Percentiles rank a stretch among this genome's conserved stretches.
Evolutionary conservation across 495 filamentous ascomycete genomes (phyloP).

Genomic region (Aspergillus indologenus): DNA sequence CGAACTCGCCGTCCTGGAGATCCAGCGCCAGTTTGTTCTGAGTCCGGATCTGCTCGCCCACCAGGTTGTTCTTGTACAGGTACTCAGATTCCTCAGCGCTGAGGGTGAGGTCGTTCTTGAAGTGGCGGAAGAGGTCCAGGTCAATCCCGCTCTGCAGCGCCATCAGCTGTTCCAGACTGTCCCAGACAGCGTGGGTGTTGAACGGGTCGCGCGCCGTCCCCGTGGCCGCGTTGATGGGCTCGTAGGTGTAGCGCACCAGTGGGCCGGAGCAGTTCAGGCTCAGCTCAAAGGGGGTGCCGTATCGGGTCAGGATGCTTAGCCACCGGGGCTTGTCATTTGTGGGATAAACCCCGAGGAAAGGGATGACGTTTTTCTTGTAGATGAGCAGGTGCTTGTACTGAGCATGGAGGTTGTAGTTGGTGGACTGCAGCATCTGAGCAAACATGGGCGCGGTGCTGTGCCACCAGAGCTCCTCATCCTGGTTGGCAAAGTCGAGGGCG

Average conservation of each 20-base stretch:
- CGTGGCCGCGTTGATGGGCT: constrained; percentile 9
- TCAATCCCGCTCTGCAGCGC: not conserved
- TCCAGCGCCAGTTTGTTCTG: constrained; percentile 19
- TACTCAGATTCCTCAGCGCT: too few relatives aligned
- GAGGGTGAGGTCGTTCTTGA: too few relatives aligned
- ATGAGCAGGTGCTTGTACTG: constrained; percentile 6
- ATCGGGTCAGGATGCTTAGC: constrained; percentile 11
- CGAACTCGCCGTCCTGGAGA: constrained; percentile 2
- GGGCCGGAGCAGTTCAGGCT: constrained; percentile 15
- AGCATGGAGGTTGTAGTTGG: constrained; percentile 8
- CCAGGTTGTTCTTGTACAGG: not conserved
- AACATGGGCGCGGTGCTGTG: constrained; percentile 19
- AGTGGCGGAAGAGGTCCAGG: too few relatives aligned
- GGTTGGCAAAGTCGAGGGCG: not conserved
- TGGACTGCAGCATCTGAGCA: constrained; percentile 9
- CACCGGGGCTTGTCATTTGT: constrained; percentile 2
- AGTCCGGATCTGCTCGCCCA: constrained; percentile 4
- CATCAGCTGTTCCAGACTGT: constrained; percentile 3
- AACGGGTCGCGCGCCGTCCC: constrained; percentile 16
- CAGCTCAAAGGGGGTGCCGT: constrained; percentile 17
- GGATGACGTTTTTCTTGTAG: too few relatives aligned
- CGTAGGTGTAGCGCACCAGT: constrained; percentile 14
- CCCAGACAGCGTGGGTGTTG: constrained; percentile 15
- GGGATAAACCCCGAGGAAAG: not conserved
- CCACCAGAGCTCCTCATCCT: constrained; percentile 10